Evolutionary conservation across 176 grass and related monocot species (phyloP), one percentile per base, ranked within the genome.

Genomic region (Ensete glaucum): DNA sequence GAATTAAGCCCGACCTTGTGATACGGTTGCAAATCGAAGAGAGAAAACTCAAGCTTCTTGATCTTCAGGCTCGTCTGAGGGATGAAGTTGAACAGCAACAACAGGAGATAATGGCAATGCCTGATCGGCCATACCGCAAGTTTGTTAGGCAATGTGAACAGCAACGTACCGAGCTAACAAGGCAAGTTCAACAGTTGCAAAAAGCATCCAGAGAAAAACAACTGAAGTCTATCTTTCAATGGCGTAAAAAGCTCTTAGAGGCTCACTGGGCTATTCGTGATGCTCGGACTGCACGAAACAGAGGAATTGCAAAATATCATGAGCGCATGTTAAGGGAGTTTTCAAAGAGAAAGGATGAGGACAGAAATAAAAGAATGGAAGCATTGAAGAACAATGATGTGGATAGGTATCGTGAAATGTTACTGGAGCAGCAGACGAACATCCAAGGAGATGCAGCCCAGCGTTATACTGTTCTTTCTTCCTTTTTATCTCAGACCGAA

Each of bases 191-290:
- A 74, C 91, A 89, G 79, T 76, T 83, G 73, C 90, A 91, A 69
- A 88, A 85, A 78, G 84, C 82, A 14, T 87, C 74, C 5, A 89
- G 86, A 83, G 96, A 91, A 73, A 94, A 91, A 70, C 86, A 89
- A 59, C 81, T 99, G 73, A 99, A 99, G 82, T 95, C 88, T 72
- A 64, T 91, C 25, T 87, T 95, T 65, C 96, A 86, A 52, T 94
- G 96, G 96, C 83, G 91, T 56, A 99, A 99, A 82, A 99, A 94
- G 84, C 89, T 95, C 73, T 69, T 95, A 71, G 96, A 99, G 82
- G 70, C 84, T 77, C 91, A 94, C 71, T 99, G 84, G 96, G 75
- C 86, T 19, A 93, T 94, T 76, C 88, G 88, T 22, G 96, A 99
- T 87, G 96, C 88, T 78, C 85, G 91, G 59, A 91, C 92, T 81